Evolutionary conservation across 1,284 basidiomycete species (phyloP).

Genomic region (Pyrrhoderma lamaoense): DNA sequence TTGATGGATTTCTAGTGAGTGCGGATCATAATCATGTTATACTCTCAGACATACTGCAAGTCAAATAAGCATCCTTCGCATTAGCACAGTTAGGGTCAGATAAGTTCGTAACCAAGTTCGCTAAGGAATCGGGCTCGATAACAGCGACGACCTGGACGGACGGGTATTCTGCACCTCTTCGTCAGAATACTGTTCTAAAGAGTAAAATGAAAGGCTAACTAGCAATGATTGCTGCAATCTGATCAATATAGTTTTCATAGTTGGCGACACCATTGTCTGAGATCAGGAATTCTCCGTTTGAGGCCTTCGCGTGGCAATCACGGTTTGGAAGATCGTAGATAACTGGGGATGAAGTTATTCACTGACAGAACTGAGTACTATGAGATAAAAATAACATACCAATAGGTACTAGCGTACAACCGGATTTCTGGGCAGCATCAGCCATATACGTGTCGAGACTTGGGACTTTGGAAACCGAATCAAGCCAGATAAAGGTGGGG

Average conservation of each 20-base stretch:
- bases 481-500: constrained; percentile 57
- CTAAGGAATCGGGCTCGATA: constrained; percentile 58
- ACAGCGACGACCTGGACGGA: constrained; percentile 55
- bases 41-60: constrained; percentile 18
- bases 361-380: constrained; percentile 18
- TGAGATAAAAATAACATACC: constrained; percentile 44
- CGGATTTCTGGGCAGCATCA: constrained; percentile 39
- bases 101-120: constrained; percentile 56
- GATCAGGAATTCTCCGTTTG: constrained; percentile 58
- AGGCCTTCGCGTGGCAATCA: constrained; percentile 57
- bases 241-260: constrained; percentile 56
- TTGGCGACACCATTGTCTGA: constrained; percentile 47
- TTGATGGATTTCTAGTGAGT: constrained; percentile 28
- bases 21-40: constrained; percentile 6
- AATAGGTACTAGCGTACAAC: constrained; percentile 51
- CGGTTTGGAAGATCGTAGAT: constrained; percentile 38
- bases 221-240: constrained; percentile 48
- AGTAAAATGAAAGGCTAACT: constrained; percentile 30
- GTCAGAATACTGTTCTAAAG: neutral
- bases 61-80: constrained; percentile 46
- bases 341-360: neutral
- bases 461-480: constrained; percentile 44
- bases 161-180: constrained; percentile 38
- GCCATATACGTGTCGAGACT: constrained; percentile 47
- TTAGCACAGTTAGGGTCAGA: constrained; percentile 48